These are phyloP conservation scores for Entamoeba moshkovskii DNA, from an alignment of 208 protist species.

Conservation along the genomic window DNA sequence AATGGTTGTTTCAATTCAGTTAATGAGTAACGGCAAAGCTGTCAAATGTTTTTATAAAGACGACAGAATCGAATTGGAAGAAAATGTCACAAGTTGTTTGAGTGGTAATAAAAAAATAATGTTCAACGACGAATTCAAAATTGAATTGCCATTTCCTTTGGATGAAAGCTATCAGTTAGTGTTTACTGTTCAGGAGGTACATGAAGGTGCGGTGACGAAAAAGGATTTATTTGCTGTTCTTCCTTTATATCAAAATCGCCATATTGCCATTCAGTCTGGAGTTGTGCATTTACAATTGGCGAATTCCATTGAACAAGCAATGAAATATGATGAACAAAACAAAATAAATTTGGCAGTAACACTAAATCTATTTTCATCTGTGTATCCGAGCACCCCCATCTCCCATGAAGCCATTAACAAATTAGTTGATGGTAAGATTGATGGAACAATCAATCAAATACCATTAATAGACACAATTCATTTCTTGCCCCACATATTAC, in stretches of 20 bases:
- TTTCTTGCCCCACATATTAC: background rate
- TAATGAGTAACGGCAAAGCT: background rate
- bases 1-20: background rate
- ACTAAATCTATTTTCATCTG: background rate
- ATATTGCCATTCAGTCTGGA: background rate
- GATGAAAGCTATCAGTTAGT: background rate
- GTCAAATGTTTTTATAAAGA: background rate
- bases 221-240: background rate
- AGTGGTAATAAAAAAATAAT: background rate
- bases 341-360: background rate
- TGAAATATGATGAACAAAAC: background rate
- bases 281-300: background rate
- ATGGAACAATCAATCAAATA: background rate
- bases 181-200: background rate
- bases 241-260: background rate
- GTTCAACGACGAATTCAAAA: background rate
- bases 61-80: background rate
- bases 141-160: background rate
- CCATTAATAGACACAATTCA: background rate
- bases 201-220: background rate
- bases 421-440: background rate
- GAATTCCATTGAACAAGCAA: background rate
- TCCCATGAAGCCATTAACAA: background rate
- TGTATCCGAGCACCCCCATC: background rate
- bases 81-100: background rate